Evolutionary conservation across 208 protist species (phyloP).

Genomic region (Plasmodiophora brassicae): DNA sequence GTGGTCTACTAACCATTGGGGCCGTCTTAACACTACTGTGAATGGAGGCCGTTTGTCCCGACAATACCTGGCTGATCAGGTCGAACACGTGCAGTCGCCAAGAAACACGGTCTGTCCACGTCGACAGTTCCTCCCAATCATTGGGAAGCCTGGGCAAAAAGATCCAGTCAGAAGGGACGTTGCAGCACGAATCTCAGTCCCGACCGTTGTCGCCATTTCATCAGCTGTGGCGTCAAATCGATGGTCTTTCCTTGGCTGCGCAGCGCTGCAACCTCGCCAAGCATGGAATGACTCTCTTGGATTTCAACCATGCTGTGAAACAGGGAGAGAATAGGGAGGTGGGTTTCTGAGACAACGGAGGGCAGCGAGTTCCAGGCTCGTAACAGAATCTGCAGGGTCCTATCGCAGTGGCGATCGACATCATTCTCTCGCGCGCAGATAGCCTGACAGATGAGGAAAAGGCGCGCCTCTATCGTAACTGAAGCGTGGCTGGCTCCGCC

Average conservation of each 20-base stretch:
- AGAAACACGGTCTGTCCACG: constrained; percentile 8
- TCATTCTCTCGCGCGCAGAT: background rate
- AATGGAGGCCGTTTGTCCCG: too few relatives aligned
- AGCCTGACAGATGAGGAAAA: background rate
- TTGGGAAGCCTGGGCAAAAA: constrained; percentile 25
- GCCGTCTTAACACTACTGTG: too few relatives aligned
- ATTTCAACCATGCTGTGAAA: constrained; percentile 42
- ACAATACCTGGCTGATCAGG: background rate
- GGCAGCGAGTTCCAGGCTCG: background rate
- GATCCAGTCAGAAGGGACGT: background rate
- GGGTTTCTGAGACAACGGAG: constrained; percentile 4
- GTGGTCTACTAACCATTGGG: too few relatives aligned
- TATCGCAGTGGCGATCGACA: background rate
- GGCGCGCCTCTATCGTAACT: too few relatives aligned
- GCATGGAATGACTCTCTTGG: constrained; percentile 4
- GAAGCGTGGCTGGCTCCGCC: too few relatives aligned
- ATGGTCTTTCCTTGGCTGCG: background rate
- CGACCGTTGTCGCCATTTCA: background rate
- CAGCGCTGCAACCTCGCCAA: background rate
- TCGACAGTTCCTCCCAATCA: constrained; percentile 44
- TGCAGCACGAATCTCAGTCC: too few relatives aligned
- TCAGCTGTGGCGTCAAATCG: background rate
- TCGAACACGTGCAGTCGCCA: constrained; percentile 19
- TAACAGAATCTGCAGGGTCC: constrained; percentile 25
- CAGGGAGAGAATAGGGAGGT: background rate